Evolutionary conservation across 164 flowering plant species (phyloP).

Genomic region (Chimonanthus salicifolius): DNA sequence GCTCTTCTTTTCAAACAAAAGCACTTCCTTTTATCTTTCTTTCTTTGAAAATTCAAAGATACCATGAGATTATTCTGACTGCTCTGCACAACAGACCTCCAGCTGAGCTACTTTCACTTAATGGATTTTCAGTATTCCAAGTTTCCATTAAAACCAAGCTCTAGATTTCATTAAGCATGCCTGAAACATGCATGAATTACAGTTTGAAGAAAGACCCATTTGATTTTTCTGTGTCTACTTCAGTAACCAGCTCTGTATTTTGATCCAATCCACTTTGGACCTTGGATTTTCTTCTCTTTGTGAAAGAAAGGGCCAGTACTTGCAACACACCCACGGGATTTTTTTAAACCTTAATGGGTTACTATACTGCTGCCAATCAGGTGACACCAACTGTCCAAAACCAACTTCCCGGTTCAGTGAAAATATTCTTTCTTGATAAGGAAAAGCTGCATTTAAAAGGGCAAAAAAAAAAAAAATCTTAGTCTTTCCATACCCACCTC

Average conservation of each 20-base stretch:
- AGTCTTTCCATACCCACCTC: no score
- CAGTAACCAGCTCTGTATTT: neutral
- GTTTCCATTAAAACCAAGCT: neutral
- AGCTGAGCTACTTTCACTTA: neutral
- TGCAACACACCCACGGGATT: no score
- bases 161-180: constrained; percentile 11
- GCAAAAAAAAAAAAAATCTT: no score
- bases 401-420: no score
- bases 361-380: no score
- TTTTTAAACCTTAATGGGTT: no score
- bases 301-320: no score
- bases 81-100: neutral
- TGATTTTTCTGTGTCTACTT: neutral
- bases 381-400: no score
- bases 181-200: neutral
- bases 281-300: neutral
- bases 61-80: neutral
- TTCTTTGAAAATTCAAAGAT: constrained; percentile 6
- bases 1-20: constrained; percentile 9
- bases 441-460: no score
- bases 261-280: neutral
- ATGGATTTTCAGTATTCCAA: neutral
- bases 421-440: no score
- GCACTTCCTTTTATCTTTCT: constrained; percentile 8
- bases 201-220: neutral